phyloP scores from a whole-genome alignment of 2,329 filamentous ascomycete species.

The Graphium sp. region DNA sequence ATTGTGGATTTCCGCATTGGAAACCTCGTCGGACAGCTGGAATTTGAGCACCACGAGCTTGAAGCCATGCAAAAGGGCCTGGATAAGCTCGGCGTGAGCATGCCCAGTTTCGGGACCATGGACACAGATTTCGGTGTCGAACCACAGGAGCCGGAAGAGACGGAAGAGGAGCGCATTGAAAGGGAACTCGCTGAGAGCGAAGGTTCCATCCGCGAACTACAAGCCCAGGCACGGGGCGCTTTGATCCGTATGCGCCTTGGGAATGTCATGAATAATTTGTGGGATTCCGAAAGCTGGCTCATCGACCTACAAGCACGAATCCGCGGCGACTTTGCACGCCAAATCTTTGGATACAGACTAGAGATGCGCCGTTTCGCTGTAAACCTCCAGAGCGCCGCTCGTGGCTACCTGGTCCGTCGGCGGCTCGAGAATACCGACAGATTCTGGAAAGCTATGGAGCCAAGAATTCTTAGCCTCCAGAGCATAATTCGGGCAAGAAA shows the following conservation, averaged over 20 bases:
- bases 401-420: slow-evolving; percentile 58
- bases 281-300: slow-evolving; percentile 67
- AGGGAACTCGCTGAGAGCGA: slow-evolving; percentile 70
- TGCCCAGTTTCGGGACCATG: slow-evolving; percentile 98
- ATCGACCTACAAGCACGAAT: slow-evolving; percentile 75
- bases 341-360: slow-evolving; percentile 66
- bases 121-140: slow-evolving; percentile 87
- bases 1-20: slow-evolving; percentile 93
- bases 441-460: slow-evolving; percentile 54
- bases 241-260: slow-evolving; percentile 62
- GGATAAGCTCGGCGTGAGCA: slow-evolving; percentile 84
- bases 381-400: slow-evolving; percentile 59
- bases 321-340: slow-evolving; percentile 72
- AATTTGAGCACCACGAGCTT: slow-evolving; percentile 94
- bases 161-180: slow-evolving; percentile 76
- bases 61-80: slow-evolving; percentile 95
- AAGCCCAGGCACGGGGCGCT: slow-evolving; percentile 74
- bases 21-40: slow-evolving; percentile 86
- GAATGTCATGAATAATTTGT: slow-evolving; percentile 71
- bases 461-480: slow-evolving; percentile 63
- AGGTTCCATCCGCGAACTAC: slow-evolving; percentile 56
- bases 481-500: slow-evolving; percentile 60
- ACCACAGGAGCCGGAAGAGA: slow-evolving; percentile 62
- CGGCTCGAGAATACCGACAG: slow-evolving; percentile 44
- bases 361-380: slow-evolving; percentile 71